These are phyloP conservation scores for Capronia epimyces DNA, from an alignment of 2,329 filamentous ascomycete species.

Conservation along the genomic window DNA sequence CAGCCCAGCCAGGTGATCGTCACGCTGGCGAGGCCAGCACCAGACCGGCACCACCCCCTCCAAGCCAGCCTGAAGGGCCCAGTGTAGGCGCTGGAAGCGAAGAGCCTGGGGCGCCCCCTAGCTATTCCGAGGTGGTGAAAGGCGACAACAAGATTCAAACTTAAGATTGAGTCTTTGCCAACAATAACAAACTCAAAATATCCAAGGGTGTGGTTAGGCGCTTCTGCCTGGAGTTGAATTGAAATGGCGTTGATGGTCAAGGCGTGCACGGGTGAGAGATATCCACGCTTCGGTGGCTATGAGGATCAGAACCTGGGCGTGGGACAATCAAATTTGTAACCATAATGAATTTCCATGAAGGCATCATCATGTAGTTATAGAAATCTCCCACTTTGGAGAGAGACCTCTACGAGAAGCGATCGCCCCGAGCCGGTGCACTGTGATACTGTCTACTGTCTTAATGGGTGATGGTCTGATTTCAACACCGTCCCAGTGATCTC, in stretches of 20 bases:
- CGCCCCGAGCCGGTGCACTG: no score
- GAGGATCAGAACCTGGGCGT: not conserved
- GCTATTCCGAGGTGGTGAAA: slow-evolving; percentile 82
- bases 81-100: slow-evolving; percentile 39
- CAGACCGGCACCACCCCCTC: slow-evolving; percentile 29
- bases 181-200: no score
- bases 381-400: not conserved
- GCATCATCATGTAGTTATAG: not conserved
- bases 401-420: no score
- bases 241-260: not conserved
- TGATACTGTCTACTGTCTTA: no score
- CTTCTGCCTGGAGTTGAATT: not conserved
- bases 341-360: not conserved
- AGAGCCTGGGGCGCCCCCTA: slow-evolving; percentile 59
- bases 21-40: slow-evolving; percentile 29
- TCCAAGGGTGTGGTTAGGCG: no score
- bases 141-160: slow-evolving; percentile 88
- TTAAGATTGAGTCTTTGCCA: slow-evolving; percentile 43
- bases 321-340: not conserved
- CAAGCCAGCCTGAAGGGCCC: slow-evolving; percentile 32
- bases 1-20: slow-evolving; percentile 27
- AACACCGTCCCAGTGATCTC: no score
- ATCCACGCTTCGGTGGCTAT: not conserved
- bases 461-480: no score
- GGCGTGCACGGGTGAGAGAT: not conserved